Conservation (phyloP, 805 yeast genomes). For the Hanseniaspora singularis region DNA sequence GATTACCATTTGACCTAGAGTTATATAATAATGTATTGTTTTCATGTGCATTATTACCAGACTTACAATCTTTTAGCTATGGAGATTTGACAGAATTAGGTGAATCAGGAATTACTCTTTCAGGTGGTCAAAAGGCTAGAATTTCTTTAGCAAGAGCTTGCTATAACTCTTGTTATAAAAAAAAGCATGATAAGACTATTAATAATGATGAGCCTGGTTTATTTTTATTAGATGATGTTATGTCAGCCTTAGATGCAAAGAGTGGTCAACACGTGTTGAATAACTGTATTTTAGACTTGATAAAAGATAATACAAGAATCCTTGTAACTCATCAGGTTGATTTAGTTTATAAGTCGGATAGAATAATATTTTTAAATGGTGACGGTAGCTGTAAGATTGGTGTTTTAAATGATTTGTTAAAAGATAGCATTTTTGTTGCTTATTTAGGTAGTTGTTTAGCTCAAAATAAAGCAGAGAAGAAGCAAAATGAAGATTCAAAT, state of each 20-base stretch:
- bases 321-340: slow-evolving; percentile 79
- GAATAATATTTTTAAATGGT: slow-evolving; percentile 49
- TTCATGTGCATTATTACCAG: slow-evolving; percentile 57
- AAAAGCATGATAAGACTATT: slow-evolving; percentile 18
- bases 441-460: slow-evolving; percentile 35
- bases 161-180: slow-evolving; percentile 49
- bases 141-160: slow-evolving; percentile 69
- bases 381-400: slow-evolving; percentile 59
- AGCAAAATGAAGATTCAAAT: slow-evolving; percentile 17
- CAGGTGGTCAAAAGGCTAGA: slow-evolving; percentile 88
- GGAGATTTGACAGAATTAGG: slow-evolving; percentile 76
- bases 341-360: slow-evolving; percentile 55
- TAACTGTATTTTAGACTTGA: slow-evolving; percentile 49
- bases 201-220: neutral
- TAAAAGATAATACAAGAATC: slow-evolving; percentile 51
- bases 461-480: slow-evolving; percentile 23
- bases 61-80: slow-evolving; percentile 53
- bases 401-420: slow-evolving; percentile 41
- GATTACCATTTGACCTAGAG: slow-evolving; percentile 39
- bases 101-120: slow-evolving; percentile 70
- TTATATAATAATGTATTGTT: slow-evolving; percentile 44
- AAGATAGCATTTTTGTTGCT: slow-evolving; percentile 35
- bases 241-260: slow-evolving; percentile 77
- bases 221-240: slow-evolving; percentile 56
- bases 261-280: slow-evolving; percentile 72